phyloP scores from a whole-genome alignment of 495 filamentous ascomycete genomes.

The Hypoxylon rickii region DNA sequence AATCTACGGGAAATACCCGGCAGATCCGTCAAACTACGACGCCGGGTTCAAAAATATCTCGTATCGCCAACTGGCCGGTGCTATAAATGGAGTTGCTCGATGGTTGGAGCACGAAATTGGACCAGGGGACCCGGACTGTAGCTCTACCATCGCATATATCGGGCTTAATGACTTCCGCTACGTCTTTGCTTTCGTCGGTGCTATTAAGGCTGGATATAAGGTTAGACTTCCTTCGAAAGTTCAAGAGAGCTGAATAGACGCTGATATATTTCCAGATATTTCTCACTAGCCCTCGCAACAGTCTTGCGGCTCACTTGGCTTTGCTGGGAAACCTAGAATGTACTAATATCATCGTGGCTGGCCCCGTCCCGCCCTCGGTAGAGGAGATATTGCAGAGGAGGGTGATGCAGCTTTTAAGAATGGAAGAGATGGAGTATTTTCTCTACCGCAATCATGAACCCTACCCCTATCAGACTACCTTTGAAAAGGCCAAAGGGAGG shows the following conservation, averaged over 20 bases:
- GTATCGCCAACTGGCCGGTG: slow-evolving; percentile 1
- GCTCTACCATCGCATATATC: not conserved
- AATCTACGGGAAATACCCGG: not conserved
- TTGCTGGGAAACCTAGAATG: slow-evolving; percentile 21
- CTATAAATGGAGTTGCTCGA: not conserved
- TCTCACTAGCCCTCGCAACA: slow-evolving; percentile 36
- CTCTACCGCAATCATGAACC: not conserved
- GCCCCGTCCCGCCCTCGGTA: not conserved
- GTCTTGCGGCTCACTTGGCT: slow-evolving; percentile 15
- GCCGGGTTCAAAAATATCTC: not conserved
- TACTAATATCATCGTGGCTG: slow-evolving; percentile 7
- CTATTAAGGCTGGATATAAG: slow-evolving; percentile 28
- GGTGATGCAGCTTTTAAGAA: not conserved
- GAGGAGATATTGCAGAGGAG: slow-evolving; percentile 12
- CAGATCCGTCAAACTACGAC: not conserved
- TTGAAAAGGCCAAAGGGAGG: not conserved
- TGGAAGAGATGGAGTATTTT: not conserved
- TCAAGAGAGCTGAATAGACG: not conserved
- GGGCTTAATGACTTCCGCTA: not conserved
- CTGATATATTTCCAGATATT: slow-evolving; percentile 11
- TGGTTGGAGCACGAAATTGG: not conserved
- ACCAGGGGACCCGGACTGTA: not conserved
- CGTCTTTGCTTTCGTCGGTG: not conserved
- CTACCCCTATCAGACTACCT: not conserved
- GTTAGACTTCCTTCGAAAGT: slow-evolving; percentile 11